Conservation (phyloP, 305 asterid species). For the Fraxinus dipetala region DNA sequence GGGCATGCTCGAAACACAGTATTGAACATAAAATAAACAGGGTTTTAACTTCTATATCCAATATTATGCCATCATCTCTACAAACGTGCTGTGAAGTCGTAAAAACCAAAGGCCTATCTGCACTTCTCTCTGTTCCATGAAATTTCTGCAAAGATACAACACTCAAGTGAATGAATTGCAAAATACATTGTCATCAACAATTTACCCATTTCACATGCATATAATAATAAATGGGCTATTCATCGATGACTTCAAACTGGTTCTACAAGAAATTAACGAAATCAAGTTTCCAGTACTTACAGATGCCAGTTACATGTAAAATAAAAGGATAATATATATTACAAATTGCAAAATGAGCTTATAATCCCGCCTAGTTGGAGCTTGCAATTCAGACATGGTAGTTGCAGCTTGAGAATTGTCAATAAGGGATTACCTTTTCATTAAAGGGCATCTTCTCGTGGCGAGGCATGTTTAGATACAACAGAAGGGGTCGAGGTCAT, state of each 20-base stretch:
- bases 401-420: not conserved
- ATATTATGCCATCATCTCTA: not conserved
- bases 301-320: not conserved
- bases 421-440: not conserved
- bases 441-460: not conserved
- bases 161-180: not conserved
- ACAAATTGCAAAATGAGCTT: not conserved
- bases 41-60: not conserved
- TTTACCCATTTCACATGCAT: not conserved
- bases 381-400: not conserved
- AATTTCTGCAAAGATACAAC: not conserved
- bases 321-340: not conserved
- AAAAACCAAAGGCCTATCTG: not conserved
- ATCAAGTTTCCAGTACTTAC: not conserved
- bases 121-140: not conserved
- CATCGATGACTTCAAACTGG: not conserved
- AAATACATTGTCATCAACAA: not conserved
- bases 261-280: not conserved
- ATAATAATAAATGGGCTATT: not conserved
- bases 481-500: not conserved
- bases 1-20: not conserved
- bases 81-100: not conserved
- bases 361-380: not conserved
- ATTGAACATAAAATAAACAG: not conserved
- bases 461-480: not conserved